A percentile compares a stretch with the other conserved stretches of the same genome.
These are phyloP conservation scores for Coemansia sp. DNA, from an alignment of 192 early-diverging fungal species.

Conservation along the genomic window DNA sequence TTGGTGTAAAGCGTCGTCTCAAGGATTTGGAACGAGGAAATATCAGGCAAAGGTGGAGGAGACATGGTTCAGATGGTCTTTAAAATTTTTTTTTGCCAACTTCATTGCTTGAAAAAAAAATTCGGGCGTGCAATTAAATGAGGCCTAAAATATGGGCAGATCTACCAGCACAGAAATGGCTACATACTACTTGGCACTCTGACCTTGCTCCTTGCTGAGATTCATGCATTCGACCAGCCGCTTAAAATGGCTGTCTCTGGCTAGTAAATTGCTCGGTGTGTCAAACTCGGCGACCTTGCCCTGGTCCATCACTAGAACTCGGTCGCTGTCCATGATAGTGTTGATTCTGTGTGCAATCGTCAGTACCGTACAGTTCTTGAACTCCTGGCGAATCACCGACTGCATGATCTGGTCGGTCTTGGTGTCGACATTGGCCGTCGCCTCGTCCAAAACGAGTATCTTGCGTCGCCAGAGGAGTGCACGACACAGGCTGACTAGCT, in stretches of 20 bases:
- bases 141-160: background rate
- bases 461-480: slow-evolving; percentile 69
- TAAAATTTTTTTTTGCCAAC: background rate
- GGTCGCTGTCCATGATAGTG: slow-evolving; percentile 64
- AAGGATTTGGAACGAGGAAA: slow-evolving; percentile 30
- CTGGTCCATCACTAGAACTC: slow-evolving; percentile 60
- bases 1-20: slow-evolving; percentile 35
- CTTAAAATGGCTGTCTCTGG: slow-evolving; percentile 9
- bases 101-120: background rate
- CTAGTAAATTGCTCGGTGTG: slow-evolving; percentile 14
- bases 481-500: slow-evolving; percentile 60
- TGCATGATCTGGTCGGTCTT: slow-evolving; percentile 67
- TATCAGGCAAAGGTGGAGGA: slow-evolving; percentile 16
- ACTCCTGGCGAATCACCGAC: slow-evolving; percentile 55
- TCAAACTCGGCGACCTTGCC: slow-evolving; percentile 38
- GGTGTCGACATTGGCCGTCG: slow-evolving; percentile 60
- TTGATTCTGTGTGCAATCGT: slow-evolving; percentile 73
- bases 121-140: background rate
- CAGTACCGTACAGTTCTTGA: slow-evolving; percentile 45
- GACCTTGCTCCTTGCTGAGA: background rate
- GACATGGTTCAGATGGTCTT: background rate
- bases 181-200: background rate
- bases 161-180: background rate
- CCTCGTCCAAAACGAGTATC: slow-evolving; percentile 81
- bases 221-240: slow-evolving; percentile 20